Conservation (phyloP, 345 rosid species). For the Leavenworthia alabamica region DNA sequence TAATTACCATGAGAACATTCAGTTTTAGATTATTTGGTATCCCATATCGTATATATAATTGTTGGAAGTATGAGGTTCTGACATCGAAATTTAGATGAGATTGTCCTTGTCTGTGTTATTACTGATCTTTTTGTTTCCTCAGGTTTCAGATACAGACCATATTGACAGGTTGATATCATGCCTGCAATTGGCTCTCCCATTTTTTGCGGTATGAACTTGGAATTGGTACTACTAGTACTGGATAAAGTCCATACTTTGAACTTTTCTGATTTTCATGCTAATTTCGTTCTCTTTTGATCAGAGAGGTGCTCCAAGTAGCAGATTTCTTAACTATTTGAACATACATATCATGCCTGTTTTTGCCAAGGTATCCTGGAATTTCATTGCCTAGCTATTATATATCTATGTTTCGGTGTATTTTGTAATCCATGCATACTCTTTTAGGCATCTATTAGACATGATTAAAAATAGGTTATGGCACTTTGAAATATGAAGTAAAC, state of each 20-base stretch:
- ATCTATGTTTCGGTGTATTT: background rate
- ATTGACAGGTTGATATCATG: constrained; percentile 84
- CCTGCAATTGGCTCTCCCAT: constrained; percentile 76
- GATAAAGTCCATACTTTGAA: too few species aligned
- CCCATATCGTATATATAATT: background rate
- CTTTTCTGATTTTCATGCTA: too few species aligned
- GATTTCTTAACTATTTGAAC: constrained; percentile 72
- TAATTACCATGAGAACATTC: background rate
- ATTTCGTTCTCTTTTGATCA: constrained; percentile 20
- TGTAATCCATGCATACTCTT: too few species aligned
- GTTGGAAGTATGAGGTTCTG: background rate
- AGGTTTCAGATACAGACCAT: constrained; percentile 84
- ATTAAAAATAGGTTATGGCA: too few species aligned
- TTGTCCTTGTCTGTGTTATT: constrained; percentile 3
- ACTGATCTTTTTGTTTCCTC: constrained; percentile 17
- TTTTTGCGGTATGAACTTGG: constrained; percentile 53
- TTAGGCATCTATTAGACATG: too few species aligned
- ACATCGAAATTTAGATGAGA: background rate
- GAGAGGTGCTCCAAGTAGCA: constrained; percentile 84
- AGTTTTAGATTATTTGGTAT: background rate
- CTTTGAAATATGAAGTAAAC: too few species aligned
- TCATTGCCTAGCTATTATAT: background rate
- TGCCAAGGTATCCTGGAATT: constrained; percentile 51
- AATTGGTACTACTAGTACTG: background rate
- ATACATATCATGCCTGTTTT: constrained; percentile 71